These are phyloP conservation scores for Fragaria ananassa DNA, from an alignment of 306 rosid species.

Conservation along the genomic window DNA sequence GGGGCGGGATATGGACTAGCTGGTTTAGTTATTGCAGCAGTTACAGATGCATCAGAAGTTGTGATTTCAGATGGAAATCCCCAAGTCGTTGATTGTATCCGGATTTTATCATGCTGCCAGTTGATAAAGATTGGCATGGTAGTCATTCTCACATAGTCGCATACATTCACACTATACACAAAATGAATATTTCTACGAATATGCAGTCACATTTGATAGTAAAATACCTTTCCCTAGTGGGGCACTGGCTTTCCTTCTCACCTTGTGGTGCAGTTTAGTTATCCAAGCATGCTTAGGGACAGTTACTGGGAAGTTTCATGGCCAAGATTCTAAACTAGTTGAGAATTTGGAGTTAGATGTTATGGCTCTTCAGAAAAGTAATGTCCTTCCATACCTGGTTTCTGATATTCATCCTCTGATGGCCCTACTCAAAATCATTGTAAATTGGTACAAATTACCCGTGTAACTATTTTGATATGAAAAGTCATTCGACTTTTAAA, in stretches of 20 bases:
- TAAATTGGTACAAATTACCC: neutral
- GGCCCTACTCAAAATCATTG: neutral
- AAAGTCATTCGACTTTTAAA: too few relatives aligned
- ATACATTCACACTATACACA: neutral
- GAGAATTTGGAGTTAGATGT: neutral
- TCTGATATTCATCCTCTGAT: neutral
- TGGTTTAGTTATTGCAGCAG: constrained; percentile 79
- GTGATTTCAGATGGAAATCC: constrained; percentile 95
- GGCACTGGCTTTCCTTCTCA: neutral
- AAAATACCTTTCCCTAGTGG: neutral
- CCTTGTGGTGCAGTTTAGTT: neutral
- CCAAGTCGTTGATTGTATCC: constrained; percentile 93
- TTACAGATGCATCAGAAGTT: constrained; percentile 74
- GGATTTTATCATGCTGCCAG: neutral
- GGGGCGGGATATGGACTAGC: constrained; percentile 97
- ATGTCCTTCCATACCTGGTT: neutral
- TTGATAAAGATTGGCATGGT: neutral
- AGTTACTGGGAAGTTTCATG: neutral
- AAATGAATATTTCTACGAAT: neutral
- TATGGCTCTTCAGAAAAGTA: neutral
- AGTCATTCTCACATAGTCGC: neutral
- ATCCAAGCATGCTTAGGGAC: neutral
- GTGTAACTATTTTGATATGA: neutral
- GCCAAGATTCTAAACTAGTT: neutral
- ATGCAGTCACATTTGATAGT: neutral